phyloP scores from a whole-genome alignment of 2,329 filamentous ascomycete genomes.

The Aspergillus awamori region DNA sequence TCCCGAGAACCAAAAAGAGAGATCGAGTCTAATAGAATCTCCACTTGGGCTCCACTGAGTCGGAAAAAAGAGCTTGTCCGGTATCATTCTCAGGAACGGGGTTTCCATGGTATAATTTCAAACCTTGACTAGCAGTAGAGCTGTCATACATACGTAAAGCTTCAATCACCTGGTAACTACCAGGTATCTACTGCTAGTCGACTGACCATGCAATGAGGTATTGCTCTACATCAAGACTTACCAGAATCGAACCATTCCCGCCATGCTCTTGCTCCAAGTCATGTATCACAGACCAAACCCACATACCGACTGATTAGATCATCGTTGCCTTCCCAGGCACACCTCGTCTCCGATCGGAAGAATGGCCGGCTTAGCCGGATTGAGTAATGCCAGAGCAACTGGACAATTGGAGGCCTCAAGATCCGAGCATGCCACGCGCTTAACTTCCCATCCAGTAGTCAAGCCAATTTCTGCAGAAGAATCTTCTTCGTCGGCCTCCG shows the following conservation, averaged over 20 bases:
- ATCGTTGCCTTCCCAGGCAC: not conserved
- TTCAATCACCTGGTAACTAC: not conserved
- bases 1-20: constrained; percentile 26
- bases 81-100: constrained; percentile 19
- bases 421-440: constrained; percentile 13
- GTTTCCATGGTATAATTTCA: not conserved
- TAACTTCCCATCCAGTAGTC: not conserved
- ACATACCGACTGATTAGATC: constrained; percentile 6
- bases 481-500: not conserved
- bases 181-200: no score
- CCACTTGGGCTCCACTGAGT: constrained; percentile 34
- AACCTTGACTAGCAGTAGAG: constrained; percentile 2
- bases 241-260: not conserved
- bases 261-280: not conserved
- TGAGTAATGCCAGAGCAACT: constrained; percentile 7
- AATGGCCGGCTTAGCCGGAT: constrained; percentile 11
- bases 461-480: not conserved
- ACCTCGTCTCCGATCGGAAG: constrained; percentile 10
- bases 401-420: not conserved
- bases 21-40: constrained; percentile 37
- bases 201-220: no score
- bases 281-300: constrained; percentile 1
- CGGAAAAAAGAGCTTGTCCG: constrained; percentile 38
- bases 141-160: constrained; percentile 14
- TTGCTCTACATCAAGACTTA: no score